Base-by-base conservation (phyloP, 1,284 basidiomycete species). In the Ceratobasidium sp. region DNA sequence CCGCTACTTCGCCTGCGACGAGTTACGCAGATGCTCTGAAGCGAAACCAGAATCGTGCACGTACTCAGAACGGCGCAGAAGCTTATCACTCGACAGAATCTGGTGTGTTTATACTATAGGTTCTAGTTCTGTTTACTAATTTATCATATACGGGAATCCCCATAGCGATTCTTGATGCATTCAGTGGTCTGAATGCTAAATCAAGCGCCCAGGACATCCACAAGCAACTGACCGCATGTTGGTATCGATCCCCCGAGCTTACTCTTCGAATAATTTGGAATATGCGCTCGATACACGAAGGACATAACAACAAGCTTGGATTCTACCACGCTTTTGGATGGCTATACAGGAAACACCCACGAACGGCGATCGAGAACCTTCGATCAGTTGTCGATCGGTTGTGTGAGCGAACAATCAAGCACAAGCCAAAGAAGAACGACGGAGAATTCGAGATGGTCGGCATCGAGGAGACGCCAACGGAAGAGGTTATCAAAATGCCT, bases 181-280 rank as follows among this genome's bases (percentile, higher is more conserved):
- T 75, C 50, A 66, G 73, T 28, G 83, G 82, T 12, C 80, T 81
- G 0, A 81, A 82, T n/a, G 79, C 83, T 0, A 46, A 78, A 2
- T 75, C 73, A 10, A 54, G 46, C 23, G 80, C 81, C 4, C 33
- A 40, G 0, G 61, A 81, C 0, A 80, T 90, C 20, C 82, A 85
- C 42, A 48, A 68, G 0, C 80, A 84, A 42, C 85, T 92, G 1
- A 70, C 81, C 0, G 83, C 85, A 5, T 86, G 90, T 0, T 92
- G 91, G 91, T 81, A 81, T 40, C 87, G 90, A 78, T 88, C 90
- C 79, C 84, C 89, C 0, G 80, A 82, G 20, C 74, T 89, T 33
- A 90, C 91, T 0, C 84, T 92, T 50, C 86, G 86, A 44, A 84
- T 91, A 67, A 91, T 92, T 77, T 92, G 90, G 90, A 88, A 89